These are phyloP conservation scores for Fusarium chaquense DNA, from an alignment of 2,329 filamentous ascomycete species.

Conservation along the genomic window DNA sequence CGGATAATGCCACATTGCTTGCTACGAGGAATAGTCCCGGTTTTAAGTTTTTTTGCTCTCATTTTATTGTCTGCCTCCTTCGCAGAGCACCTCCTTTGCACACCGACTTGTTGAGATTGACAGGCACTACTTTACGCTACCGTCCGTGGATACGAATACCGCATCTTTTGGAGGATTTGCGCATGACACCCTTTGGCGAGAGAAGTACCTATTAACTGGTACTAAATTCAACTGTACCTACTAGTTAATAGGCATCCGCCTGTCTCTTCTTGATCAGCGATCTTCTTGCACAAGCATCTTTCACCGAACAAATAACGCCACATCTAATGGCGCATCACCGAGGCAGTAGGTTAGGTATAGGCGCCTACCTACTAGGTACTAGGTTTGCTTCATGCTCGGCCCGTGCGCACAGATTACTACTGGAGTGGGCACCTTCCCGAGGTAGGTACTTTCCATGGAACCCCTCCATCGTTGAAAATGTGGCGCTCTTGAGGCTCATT, in stretches of 20 bases:
- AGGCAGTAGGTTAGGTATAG: not conserved
- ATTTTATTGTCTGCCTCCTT: constrained; percentile 25
- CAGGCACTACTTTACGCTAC: constrained; percentile 11
- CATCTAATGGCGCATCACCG: not conserved
- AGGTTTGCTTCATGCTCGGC: not conserved
- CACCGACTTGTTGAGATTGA: constrained; percentile 32
- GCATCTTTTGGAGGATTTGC: not conserved
- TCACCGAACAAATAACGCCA: not conserved
- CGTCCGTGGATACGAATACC: not conserved
- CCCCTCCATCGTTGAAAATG: constrained; percentile 5
- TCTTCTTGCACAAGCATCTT: not conserved
- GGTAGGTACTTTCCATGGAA: not conserved
- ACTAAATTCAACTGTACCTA: not conserved
- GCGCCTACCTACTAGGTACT: not conserved
- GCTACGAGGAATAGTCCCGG: not conserved
- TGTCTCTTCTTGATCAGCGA: not conserved
- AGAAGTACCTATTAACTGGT: not conserved
- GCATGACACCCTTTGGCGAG: constrained; percentile 1
- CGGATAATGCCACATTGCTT: not conserved
- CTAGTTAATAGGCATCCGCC: not conserved
- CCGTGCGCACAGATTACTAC: not conserved
- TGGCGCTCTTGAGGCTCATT: constrained; percentile 40
- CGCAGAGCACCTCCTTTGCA: constrained; percentile 10
- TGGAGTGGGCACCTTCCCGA: not conserved
- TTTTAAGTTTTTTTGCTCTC: not conserved